phyloP scores from a whole-genome alignment of 306 rosid genomes.

The Cicer bijugum region DNA sequence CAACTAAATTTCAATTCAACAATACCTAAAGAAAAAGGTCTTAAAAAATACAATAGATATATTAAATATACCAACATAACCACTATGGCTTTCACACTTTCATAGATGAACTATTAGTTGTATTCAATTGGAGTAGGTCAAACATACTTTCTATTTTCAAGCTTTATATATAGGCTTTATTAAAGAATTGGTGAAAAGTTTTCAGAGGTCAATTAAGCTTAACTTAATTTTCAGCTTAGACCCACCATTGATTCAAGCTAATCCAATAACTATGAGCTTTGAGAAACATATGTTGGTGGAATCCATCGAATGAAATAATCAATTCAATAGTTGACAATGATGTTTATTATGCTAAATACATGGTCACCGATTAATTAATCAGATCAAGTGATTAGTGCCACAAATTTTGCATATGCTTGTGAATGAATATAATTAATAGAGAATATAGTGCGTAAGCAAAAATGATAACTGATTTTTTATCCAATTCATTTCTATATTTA shows the following conservation, averaged over 20 bases:
- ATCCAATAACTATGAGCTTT: conserved; percentile 39
- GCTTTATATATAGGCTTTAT: conserved; percentile 18
- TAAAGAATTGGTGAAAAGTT: conserved; percentile 36
- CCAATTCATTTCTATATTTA: conserved; percentile 25
- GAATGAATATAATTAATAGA: conserved; percentile 29
- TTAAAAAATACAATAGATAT: not conserved
- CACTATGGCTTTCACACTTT: not conserved
- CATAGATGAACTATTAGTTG: too few species aligned
- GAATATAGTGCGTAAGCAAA: conserved; percentile 27
- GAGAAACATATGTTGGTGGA: conserved; percentile 42
- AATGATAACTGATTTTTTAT: conserved; percentile 27
- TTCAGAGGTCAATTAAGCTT: conserved; percentile 46
- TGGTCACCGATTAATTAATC: conserved; percentile 33
- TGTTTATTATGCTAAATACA: conserved; percentile 23
- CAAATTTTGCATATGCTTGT: conserved; percentile 30
- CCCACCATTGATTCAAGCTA: conserved; percentile 44
- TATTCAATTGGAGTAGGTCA: conserved; percentile 30
- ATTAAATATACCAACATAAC: not conserved
- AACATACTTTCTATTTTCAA: conserved; percentile 25
- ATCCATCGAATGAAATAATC: conserved; percentile 29
- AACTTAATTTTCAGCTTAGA: conserved; percentile 37
- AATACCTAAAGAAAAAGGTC: too few species aligned
- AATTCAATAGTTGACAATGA: conserved; percentile 9
- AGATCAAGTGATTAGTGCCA: conserved; percentile 37
- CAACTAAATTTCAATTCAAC: too few species aligned